Conservation (phyloP, 345 rosid species). For the Schrenkiella parvula region DNA sequence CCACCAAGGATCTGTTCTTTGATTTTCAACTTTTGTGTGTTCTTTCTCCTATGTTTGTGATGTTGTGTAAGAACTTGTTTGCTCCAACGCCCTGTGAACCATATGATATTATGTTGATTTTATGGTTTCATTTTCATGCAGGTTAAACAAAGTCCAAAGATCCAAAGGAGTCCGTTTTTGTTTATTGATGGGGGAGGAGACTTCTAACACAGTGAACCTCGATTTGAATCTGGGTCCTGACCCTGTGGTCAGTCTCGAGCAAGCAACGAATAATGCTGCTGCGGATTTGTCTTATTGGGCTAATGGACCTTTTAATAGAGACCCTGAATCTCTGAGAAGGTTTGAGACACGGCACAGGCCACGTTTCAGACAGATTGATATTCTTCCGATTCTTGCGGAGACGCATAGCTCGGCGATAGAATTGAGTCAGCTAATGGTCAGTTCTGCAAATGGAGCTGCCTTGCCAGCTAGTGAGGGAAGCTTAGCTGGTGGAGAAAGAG, state of each 20-base stretch:
- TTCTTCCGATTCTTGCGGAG: constrained; percentile 35
- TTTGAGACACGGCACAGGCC: constrained; percentile 30
- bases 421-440: constrained; percentile 30
- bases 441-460: constrained; percentile 35
- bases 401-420: constrained; percentile 41
- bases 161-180: background rate
- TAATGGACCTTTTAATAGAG: constrained; percentile 37
- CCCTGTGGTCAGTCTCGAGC: constrained; percentile 45
- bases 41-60: background rate
- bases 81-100: background rate
- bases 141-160: constrained; percentile 7
- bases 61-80: background rate
- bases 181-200: constrained; percentile 56
- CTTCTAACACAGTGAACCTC: constrained; percentile 69
- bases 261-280: constrained; percentile 17
- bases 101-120: background rate
- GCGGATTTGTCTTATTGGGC: constrained; percentile 34
- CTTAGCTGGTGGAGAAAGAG: constrained; percentile 62
- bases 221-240: constrained; percentile 86
- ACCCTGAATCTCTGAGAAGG: constrained; percentile 50
- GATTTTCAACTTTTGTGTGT: background rate
- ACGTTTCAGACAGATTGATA: constrained; percentile 45
- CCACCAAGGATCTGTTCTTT: background rate
- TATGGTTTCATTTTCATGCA: constrained; percentile 10
- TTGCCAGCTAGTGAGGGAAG: constrained; percentile 81